Evolutionary conservation across 1,284 basidiomycete genomes (phyloP), one percentile per base, ranked within the genome.

Genomic region (Hymenochaete sp.): DNA sequence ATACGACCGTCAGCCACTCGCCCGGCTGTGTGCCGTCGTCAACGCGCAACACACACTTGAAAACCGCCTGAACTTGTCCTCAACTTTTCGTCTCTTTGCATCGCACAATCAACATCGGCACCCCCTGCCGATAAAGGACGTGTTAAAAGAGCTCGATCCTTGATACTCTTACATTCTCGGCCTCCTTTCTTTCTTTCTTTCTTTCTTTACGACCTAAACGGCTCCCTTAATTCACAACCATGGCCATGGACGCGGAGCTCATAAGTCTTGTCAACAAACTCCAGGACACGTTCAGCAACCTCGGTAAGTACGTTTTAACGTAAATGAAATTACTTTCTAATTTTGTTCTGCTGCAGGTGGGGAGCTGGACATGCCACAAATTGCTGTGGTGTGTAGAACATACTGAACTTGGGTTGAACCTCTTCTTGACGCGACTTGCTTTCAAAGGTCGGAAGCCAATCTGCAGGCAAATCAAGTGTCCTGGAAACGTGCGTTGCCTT

Each of bases 201-300:
- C n/a, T n/a, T n/a, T n/a, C n/a, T n/a, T n/a, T n/a, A n/a, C n/a
- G n/a, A n/a, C n/a, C n/a, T n/a, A n/a, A n/a, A n/a, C n/a, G n/a
- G n/a, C n/a, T n/a, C n/a, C 28, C 28, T 35, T 6, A 5, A 35
- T n/a, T 35, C 32, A 35, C 14, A 35, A 47, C 38, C 22, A 46
- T 35, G 19, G 73, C 55, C 53, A 90, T 93, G 91, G 91, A 95
- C 65, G 78, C 83, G 43, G 93, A 97, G 65, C 79, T 98, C 56
- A 98, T 98, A 58, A 82, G 85, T 56, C 78, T 97, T 19, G 95
- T 98, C 44, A 98, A 98, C 71, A 87, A 85, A 68, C 82, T 98
- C 38, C 95, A 98, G 67, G 85, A 88, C 56, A 88, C 84, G 45
- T 89, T 88, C 66, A 75, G 71, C 61, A 87, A 87, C 58, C 74